These are phyloP conservation scores for Gossypioides kirkii DNA, from an alignment of 345 rosid species.

Conservation along the genomic window DNA sequence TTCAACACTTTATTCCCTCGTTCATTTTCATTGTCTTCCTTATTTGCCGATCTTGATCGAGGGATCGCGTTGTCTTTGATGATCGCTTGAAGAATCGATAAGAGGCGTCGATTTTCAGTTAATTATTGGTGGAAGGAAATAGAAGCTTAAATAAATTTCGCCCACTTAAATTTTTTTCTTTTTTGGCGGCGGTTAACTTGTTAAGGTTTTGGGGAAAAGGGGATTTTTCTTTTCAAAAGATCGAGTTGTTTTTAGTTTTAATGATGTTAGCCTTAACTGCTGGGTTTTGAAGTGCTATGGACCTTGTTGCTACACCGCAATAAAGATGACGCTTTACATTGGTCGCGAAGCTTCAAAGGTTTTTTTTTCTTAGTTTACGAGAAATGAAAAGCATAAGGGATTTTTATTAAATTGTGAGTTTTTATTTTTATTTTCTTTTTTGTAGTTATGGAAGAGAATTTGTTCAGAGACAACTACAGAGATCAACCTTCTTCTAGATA, in stretches of 20 bases:
- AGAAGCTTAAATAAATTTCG: neutral
- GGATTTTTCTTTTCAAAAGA: conserved; percentile 1
- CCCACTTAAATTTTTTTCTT: neutral
- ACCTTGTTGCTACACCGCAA: conserved; percentile 41
- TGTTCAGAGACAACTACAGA: conserved; percentile 78
- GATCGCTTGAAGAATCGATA: conserved; percentile 13
- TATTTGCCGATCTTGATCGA: conserved; percentile 14
- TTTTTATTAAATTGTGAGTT: conserved; percentile 15
- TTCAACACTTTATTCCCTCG: conserved; percentile 6
- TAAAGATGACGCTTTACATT: conserved; percentile 80
- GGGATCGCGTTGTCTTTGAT: conserved; percentile 16
- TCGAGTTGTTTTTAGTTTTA: conserved; percentile 10
- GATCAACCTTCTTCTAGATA: conserved; percentile 74
- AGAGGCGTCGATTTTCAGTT: conserved; percentile 19
- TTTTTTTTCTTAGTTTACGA: neutral
- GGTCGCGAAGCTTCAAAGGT: conserved; percentile 93
- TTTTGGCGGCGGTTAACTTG: neutral
- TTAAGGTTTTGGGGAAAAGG: neutral
- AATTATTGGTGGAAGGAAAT: conserved; percentile 5
- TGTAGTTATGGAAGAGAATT: conserved; percentile 89
- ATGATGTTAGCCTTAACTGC: conserved; percentile 45
- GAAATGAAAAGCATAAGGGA: neutral
- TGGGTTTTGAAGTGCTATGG: conserved; percentile 54
- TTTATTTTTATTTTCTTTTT: neutral
- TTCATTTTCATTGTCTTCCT: conserved; percentile 1